Evolutionary conservation across 164 flowering plant genomes (phyloP).

Genomic region (Protea cynaroides): DNA sequence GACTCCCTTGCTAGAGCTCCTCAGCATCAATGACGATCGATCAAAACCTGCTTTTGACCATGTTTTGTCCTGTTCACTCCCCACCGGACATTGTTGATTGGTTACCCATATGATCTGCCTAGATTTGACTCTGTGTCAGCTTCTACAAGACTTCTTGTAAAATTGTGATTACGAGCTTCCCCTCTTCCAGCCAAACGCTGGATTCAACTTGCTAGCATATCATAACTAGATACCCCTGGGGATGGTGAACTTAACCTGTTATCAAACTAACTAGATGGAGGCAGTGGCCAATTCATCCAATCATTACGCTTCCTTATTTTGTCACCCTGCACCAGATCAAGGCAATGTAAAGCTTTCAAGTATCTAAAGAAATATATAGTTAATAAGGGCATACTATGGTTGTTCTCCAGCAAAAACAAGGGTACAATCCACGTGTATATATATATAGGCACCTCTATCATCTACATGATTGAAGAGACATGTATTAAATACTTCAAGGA

Average conservation of each 20-base stretch:
- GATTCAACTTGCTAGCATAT: slow-evolving; percentile 25
- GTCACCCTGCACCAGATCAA: slow-evolving; percentile 38
- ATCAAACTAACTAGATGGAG: slow-evolving; percentile 13
- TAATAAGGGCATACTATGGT: no score
- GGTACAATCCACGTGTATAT: no score
- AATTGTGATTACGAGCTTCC: slow-evolving; percentile 13
- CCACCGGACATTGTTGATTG: slow-evolving; percentile 19
- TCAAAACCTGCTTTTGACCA: not conserved
- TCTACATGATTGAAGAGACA: no score
- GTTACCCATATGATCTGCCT: slow-evolving; percentile 15
- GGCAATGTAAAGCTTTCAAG: no score
- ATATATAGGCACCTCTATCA: no score
- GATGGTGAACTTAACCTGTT: slow-evolving; percentile 16
- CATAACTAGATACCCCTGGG: slow-evolving; percentile 17
- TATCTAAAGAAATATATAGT: no score
- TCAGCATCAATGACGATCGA: not conserved
- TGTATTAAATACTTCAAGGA: no score
- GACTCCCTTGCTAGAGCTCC: not conserved
- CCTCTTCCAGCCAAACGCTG: slow-evolving; percentile 34
- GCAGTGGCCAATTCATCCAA: slow-evolving; percentile 47
- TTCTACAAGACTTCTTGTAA: no score
- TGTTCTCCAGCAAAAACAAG: no score
- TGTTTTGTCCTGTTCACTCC: slow-evolving; percentile 12
- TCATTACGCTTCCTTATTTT: slow-evolving; percentile 50
- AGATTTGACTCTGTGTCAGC: slow-evolving; percentile 13